Evolutionary conservation across 1,284 basidiomycete genomes (phyloP), one percentile per base, ranked within the genome.

Genomic region (Fistulinella staudtii): DNA sequence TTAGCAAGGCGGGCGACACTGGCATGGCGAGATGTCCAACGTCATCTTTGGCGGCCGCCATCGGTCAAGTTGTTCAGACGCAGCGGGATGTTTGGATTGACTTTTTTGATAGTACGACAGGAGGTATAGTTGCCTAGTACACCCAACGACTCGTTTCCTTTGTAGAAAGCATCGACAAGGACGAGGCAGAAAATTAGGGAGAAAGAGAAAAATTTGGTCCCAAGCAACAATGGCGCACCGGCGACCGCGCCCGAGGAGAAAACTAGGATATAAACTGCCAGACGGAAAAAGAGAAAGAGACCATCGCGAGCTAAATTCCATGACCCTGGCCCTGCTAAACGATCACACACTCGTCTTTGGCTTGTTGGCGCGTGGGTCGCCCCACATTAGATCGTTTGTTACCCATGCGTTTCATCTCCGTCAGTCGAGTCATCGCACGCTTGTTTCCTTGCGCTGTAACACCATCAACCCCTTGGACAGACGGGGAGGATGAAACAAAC

Each of bases 401-500:
- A 11, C 87, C 87, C 66, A 79, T 75, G 27, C 85, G 76, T 63
- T 90, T 90, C 76, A 91, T 84, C 67, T 98, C 94, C 20, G 93
- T 95, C 58, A 99, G 69, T 29, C 94, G 80, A 59, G 85, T 90
- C 93, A 96, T 96, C 36, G 92, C 92, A 29, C 93, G 81, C 65
- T 92, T 93, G 68, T 96, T 94, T 18, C 90, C 90, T 77, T 95
- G 92, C 10, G 91, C 93, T 93, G 35, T 15, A 9, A 57, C 9
- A 51, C 20, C 36, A 22, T 53, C 42, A 49, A 29, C 23, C 41
- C 36, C 28, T 31, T 14, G 31, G 9, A 34, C 42, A 39, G 23
- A 27, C 11, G n/a, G 17, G 7, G 11, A 22, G n/a, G 11, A 42
- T 42, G 8, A 20, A 7, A 14, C 27, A 36, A 43, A 27, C 87